Evolutionary conservation across 2,329 filamentous ascomycete species (phyloP), one percentile per base, ranked within the genome.

Genomic region (Penicillium nordicum): DNA sequence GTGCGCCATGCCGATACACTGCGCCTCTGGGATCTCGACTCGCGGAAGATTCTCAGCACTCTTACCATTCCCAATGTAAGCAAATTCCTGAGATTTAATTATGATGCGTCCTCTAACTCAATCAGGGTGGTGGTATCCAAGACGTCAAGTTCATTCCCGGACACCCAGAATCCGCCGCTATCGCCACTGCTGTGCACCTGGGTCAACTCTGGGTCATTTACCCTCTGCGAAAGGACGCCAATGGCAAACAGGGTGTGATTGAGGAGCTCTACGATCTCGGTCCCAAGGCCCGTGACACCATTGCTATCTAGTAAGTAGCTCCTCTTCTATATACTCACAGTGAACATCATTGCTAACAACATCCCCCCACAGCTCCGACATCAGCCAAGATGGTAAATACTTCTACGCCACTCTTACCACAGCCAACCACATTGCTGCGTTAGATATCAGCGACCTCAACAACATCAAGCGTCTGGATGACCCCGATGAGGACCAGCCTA

Each of bases 131-230:
- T 40, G 84, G 84, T 58, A 86, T 86, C 49, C 83, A 86, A 64
- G 84, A 87, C 60, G 81, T 87, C 65, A 87, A 87, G 69, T 85
- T 86, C 72, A 86, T 86, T 59, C 84, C 84, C 1, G 80, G 81
- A 9, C 82, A 86, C 74, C 66, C 74, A 7, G 83, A 86, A 59
- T 75, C 74, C 34, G 84, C 83, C 32, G 84, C 83, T 11, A 73
- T 86, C 25, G 83, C 84, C 9, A 85, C 83, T 12, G 83, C 84
- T 16, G 83, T 86, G 21, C 78, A 80, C 32, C 78, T 81, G 3
- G 84, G 83, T 10, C 78, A 86, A 63, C 81, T 86, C 61, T 87
- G 84, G 84, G 81, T 86, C 68, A 85, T 87, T 71, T 86, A 86
- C 68, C 84, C 84, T 23, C 81, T 81, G 76, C 80, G 82, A 60